phyloP scores from a whole-genome alignment of 2,329 filamentous ascomycete species.

The Didymella glomerata region DNA sequence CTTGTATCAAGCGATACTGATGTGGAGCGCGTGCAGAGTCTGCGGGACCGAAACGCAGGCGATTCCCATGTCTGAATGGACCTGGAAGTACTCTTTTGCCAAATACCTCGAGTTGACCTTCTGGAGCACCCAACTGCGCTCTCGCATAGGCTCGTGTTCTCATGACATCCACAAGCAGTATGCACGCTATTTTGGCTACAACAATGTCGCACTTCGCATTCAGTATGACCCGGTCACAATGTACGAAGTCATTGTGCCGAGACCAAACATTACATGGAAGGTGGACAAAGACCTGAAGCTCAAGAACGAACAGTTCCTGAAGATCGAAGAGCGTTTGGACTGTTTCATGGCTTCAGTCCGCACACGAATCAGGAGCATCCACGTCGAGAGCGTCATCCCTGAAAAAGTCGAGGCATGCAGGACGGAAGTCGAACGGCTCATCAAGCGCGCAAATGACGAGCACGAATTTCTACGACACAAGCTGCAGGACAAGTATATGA shows the following conservation, averaged over 20 bases:
- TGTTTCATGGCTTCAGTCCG: conserved; percentile 90
- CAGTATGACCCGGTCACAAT: conserved; percentile 94
- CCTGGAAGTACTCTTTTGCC: conserved; percentile 98
- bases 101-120: conserved; percentile 98
- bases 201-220: conserved; percentile 83
- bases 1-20: conserved; percentile 79
- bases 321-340: conserved; percentile 81
- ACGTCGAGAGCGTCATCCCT: conserved; percentile 86
- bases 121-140: conserved; percentile 85
- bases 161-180: conserved; percentile 95
- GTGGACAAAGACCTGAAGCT: conserved; percentile 91
- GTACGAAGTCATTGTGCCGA: conserved; percentile 91
- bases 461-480: conserved; percentile 76
- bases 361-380: conserved; percentile 83
- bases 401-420: conserved; percentile 86
- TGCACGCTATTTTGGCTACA: conserved; percentile 88
- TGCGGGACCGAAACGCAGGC: conserved; percentile 91
- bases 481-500: conserved; percentile 89
- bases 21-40: conserved; percentile 97
- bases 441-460: conserved; percentile 83
- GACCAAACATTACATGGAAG: conserved; percentile 93
- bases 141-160: conserved; percentile 77
- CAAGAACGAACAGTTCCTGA: conserved; percentile 89
- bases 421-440: conserved; percentile 79
- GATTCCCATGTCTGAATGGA: conserved; percentile 89